Evolutionary conservation across 495 filamentous ascomycete species (phyloP), one percentile per base, ranked within the genome.

Genomic region (Evansstolkia leycettana): DNA sequence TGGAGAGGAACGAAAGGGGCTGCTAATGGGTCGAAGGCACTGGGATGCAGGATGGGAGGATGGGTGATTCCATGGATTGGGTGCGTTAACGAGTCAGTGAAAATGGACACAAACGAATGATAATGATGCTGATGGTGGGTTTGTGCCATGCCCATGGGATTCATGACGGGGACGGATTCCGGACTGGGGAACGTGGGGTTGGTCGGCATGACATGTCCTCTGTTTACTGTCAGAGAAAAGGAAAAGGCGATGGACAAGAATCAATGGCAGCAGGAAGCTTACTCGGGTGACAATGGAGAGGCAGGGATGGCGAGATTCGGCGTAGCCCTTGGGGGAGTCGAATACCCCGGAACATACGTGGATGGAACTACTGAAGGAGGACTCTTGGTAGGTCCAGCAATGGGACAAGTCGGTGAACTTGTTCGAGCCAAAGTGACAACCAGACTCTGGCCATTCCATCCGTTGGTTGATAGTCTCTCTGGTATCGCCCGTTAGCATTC

Each of bases 361-460:
- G 45, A 32, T 11, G 48, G 41, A 5, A 54, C 43, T 28, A 58
- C 40, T n/a, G 52, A 48, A 8, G 47, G 33, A 17, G 58, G 57
- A 34, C 63, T 64, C 42, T 55, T 58, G 0, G 61, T 65, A 34
- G 63, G 63, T 1, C 63, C 63, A 16, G 63, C 63, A 32, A 67
- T 60, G 3, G 63, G 61, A 20, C 49, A 51, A 9, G 61, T 67
- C 5, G 63, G 63, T 16, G 58, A 50, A 31, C 54, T 58, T 31
- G 61, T 65, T 18, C 61, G 57, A 18, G 61, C 57, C 36, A 67
- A 40, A 10, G 61, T 67, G 17, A 67, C 63, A 5, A 62, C 57
- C 34, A 67, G 42, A 36, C 55, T 58, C 26, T 63, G 63, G 11
- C 63, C 63, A 18, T 67, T 58, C 63, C 63, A 67, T 33, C 63